Evolutionary conservation across 2,329 filamentous ascomycete species (phyloP).

Genomic region (Trichophyton equinum): DNA sequence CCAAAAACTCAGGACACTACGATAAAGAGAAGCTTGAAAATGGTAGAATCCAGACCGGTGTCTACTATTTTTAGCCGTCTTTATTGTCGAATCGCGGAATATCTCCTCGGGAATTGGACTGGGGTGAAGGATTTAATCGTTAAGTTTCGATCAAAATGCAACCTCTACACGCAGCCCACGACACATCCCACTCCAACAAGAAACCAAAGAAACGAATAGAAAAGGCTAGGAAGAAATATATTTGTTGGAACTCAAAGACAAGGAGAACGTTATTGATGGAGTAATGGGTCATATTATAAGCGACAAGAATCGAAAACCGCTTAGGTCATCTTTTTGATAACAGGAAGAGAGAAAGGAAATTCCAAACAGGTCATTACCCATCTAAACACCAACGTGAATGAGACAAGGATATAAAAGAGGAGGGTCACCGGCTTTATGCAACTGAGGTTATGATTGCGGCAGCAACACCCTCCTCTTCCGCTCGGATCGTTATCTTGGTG

Average conservation of each 20-base stretch:
- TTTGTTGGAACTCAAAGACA: not conserved
- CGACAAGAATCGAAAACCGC: conserved; percentile 1
- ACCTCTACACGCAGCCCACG: not conserved
- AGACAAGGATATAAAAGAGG: not conserved
- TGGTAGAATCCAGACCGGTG: conserved; percentile 9
- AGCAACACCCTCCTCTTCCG: conserved; percentile 86
- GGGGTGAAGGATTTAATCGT: not conserved
- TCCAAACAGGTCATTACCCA: conserved; percentile 4
- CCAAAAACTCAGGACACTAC: conserved; percentile 6
- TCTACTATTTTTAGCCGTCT: conserved; percentile 9
- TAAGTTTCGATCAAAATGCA: not conserved
- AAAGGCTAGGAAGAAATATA: not conserved
- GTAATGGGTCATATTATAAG: not conserved
- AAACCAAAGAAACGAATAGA: not conserved
- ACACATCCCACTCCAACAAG: not conserved
- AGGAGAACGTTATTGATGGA: not conserved
- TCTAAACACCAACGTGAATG: not conserved
- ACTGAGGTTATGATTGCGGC: conserved; percentile 72
- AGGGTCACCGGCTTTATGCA: conserved; percentile 29
- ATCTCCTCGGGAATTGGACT: not conserved
- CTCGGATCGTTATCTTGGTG: conserved; percentile 84
- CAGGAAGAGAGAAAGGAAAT: not conserved
- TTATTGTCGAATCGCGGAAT: not conserved
- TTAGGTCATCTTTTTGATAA: conserved; percentile 1
- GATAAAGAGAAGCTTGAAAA: conserved; percentile 8